Evolutionary conservation across 2,329 filamentous ascomycete species (phyloP), one percentile per base, ranked within the genome.

Genomic region (Alternaria sp.): DNA sequence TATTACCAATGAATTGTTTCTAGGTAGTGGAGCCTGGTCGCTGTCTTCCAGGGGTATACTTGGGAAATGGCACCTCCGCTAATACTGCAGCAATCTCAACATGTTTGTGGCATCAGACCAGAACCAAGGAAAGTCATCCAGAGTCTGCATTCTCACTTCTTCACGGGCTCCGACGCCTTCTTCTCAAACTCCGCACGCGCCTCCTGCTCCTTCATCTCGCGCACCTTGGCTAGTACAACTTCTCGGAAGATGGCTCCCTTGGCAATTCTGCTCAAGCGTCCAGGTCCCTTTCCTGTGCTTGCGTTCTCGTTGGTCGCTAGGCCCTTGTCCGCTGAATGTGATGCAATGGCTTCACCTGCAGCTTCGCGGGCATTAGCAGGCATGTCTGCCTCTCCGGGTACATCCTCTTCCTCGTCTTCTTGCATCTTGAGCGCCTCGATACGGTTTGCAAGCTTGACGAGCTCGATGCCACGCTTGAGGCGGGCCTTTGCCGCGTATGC

Each of bases 341-440:
- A 73, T 59, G 72, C 76, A 62, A 77, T 72, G 63, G 78, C 79
- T 67, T 81, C 80, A 57, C 80, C 77, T 48, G 87, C 86, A 36
- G 89, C 87, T 54, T 86, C 81, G 41, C 84, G 82, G 36, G 88
- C 78, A 69, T 91, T 87, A 54, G 86, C 85, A 28, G 89, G 88
- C 74, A 94, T 80, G 65, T 87, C 86, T 44, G 83, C 81, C 54
- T 84, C 78, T 50, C 84, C 85, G 12, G 86, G 83, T 27, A 83
- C 89, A 60, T 90, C 89, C 59, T 92, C 90, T 67, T 92, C 89
- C 61, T 95, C 93, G 67, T 97, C 93, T 74, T 97, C 94, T 78
- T 95, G 91, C 84, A 96, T 90, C 82, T 93, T 97, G 82, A 99
- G 90, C 32, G 92, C 87, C 78, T 97, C 93, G 82, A 99, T 98